Conservation (phyloP, 2,329 filamentous ascomycete genomes). For the Paraphoma sp. region DNA sequence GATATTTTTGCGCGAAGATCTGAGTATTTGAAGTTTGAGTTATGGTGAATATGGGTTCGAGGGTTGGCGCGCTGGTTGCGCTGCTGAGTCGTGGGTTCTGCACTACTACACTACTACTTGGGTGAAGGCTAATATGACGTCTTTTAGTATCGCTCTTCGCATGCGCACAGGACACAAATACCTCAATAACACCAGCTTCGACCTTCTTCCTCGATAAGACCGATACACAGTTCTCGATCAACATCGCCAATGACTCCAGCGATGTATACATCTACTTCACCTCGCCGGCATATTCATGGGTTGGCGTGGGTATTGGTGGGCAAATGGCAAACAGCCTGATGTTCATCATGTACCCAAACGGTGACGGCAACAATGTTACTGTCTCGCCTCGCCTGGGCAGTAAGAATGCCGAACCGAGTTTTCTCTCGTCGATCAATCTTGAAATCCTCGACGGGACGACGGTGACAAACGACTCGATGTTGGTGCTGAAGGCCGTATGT, state of each 20-base stretch:
- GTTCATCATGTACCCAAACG: conserved; percentile 52
- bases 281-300: conserved; percentile 51
- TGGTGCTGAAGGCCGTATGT: conserved; percentile 48
- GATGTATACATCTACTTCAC: conserved; percentile 45
- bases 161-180: conserved; percentile 19
- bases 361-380: conserved; percentile 45
- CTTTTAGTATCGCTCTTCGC: conserved; percentile 21
- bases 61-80: conserved; percentile 13
- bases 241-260: conserved; percentile 38
- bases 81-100: conserved; percentile 15
- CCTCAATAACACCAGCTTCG: conserved; percentile 21
- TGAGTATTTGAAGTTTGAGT: neutral
- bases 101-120: neutral
- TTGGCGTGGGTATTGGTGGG: conserved; percentile 52
- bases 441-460: conserved; percentile 37
- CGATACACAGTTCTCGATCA: conserved; percentile 46
- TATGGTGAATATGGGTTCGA: conserved; percentile 3
- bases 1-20: neutral
- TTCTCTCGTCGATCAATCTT: conserved; percentile 34
- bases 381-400: conserved; percentile 46
- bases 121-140: neutral
- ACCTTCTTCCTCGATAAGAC: conserved; percentile 41
- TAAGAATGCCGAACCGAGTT: conserved; percentile 46
- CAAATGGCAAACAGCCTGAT: conserved; percentile 54
- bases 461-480: conserved; percentile 43